phyloP scores from a whole-genome alignment of 129 eudicot genomes.

The Silybum marianum region DNA sequence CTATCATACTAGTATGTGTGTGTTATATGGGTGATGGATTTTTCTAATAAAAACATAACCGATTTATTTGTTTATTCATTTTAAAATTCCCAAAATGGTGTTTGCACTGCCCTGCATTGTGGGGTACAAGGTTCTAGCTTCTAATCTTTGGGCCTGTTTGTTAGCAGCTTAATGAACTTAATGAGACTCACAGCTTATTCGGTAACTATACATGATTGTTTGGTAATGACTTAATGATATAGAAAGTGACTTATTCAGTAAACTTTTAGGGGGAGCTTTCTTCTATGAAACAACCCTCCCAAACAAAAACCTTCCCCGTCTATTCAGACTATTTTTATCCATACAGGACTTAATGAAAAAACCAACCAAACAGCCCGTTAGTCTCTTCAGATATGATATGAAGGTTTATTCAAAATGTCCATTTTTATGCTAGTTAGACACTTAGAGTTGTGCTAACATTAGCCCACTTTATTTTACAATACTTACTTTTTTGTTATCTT shows the following conservation, averaged over 20 bases:
- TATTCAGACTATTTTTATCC: too few species aligned
- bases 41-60: neutral
- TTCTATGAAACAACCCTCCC: too few species aligned
- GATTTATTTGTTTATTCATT: constrained; percentile 11
- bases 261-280: too few species aligned
- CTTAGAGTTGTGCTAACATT: neutral
- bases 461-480: neutral
- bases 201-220: too few species aligned
- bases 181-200: too few species aligned
- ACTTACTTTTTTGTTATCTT: neutral
- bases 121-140: neutral
- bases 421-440: neutral
- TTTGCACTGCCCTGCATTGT: constrained; percentile 1
- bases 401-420: neutral
- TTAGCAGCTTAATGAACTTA: too few species aligned
- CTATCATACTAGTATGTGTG: constrained; percentile 3
- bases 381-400: neutral
- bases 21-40: constrained; percentile 10
- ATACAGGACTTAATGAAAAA: too few species aligned
- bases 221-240: too few species aligned
- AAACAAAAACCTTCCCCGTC: too few species aligned
- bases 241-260: too few species aligned
- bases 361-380: too few species aligned
- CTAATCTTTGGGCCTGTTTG: neutral
- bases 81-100: neutral